Evolutionary conservation across 106 monocot genomes (phyloP), one percentile per base, ranked within the genome.

Genomic region (Triglochin maritima): DNA sequence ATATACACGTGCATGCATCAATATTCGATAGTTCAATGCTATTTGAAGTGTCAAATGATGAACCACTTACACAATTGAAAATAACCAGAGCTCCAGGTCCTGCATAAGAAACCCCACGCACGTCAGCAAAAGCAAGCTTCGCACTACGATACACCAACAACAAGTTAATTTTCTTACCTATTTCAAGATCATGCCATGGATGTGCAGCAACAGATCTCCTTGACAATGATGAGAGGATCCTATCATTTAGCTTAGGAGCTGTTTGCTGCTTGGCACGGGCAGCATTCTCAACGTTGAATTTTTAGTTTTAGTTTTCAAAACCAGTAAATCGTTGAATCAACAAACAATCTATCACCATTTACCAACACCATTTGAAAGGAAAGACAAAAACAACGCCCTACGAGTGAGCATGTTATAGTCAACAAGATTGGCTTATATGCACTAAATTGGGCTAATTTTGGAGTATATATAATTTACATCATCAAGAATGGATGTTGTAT

Each of bases 11-110:
- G 29, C 1, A 29, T 29, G 29, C 29, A 29, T 29, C 29, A 29
- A 29, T 29, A 29, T 29, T 29, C 1, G 29, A 29, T 29, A 29
- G 29, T 29, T 29, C 29, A 29, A 29, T 29, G 29, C 1, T 29
- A 29, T 29, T 29, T 29, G 29, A 29, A 29, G 29, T 29, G 6
- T 4, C 1, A 3, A 63, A 63, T 14, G 46, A 63, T 11, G 46
- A 48, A 12, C 3, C 13, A 81, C 86, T 90, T 77, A 90, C 89
- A 69, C 76, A 76, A 74, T 90, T 90, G 81, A 90, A 86, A 44
- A 83, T 72, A 63, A 81, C 60, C 42, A 86, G 89, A 72, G 86
- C 89, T 69, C 76, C 89, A 72, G 89, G 83, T 16, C 89, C 89
- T 89, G 80, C 69, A 74, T 2, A 67, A 16, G 65, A 29, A 69